Conservation (phyloP, 495 filamentous ascomycete species). For the Parathielavia hyrcaniae region DNA sequence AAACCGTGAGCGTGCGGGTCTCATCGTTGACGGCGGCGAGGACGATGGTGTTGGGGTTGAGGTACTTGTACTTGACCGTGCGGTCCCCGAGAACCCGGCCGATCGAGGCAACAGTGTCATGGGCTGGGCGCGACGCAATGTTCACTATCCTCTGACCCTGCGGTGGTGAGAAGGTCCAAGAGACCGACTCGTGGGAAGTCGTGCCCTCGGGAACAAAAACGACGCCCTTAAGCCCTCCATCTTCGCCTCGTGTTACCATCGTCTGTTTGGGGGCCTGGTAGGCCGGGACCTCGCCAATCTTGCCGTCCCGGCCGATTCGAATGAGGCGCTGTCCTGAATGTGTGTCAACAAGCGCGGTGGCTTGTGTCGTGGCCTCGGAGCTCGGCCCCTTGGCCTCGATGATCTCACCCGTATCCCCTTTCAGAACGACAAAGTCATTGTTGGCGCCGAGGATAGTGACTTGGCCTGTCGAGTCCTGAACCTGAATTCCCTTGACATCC, state of each 20-base stretch:
- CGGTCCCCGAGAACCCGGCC: slow-evolving; percentile 87
- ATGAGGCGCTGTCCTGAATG: slow-evolving; percentile 45
- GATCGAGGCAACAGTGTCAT: slow-evolving; percentile 91
- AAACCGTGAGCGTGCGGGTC: slow-evolving; percentile 56
- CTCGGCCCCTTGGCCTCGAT: slow-evolving; percentile 39
- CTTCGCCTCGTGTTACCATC: slow-evolving; percentile 56
- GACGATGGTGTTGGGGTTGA: slow-evolving; percentile 80
- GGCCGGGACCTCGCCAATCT: slow-evolving; percentile 36
- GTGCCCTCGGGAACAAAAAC: slow-evolving; percentile 41
- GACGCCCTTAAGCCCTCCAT: slow-evolving; percentile 58
- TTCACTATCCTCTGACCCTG: slow-evolving; percentile 59
- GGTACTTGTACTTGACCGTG: slow-evolving; percentile 92
- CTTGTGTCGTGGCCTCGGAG: slow-evolving; percentile 35
- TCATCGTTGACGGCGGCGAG: slow-evolving; percentile 61
- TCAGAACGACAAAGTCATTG: slow-evolving; percentile 52
- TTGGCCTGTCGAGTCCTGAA: slow-evolving; percentile 47
- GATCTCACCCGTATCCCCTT: slow-evolving; percentile 52
- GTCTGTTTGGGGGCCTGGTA: slow-evolving; percentile 41
- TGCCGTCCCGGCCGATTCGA: slow-evolving; percentile 43
- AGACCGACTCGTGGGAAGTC: slow-evolving; percentile 44
- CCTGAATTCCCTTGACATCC: slow-evolving; percentile 62
- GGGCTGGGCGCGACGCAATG: slow-evolving; percentile 59
- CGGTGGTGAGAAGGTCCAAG: slow-evolving; percentile 72
- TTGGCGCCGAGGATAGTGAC: slow-evolving; percentile 54
- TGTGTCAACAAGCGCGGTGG: slow-evolving; percentile 48